These are phyloP conservation scores for Pyricularia sp. DNA, from an alignment of 2,329 filamentous ascomycete species.

Conservation along the genomic window DNA sequence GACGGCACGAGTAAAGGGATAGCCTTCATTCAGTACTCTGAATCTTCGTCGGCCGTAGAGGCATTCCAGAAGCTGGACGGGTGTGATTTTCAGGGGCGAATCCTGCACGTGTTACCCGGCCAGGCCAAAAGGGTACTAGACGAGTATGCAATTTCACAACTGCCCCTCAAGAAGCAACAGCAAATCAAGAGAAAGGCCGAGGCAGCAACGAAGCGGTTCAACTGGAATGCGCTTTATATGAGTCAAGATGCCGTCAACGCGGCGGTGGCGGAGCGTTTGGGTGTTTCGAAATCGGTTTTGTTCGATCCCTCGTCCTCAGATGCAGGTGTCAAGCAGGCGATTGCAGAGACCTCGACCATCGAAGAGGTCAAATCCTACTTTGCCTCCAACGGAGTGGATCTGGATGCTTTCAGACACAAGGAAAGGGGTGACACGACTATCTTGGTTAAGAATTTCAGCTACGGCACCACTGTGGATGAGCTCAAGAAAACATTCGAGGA, in stretches of 20 bases:
- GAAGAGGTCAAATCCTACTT: slow-evolving; percentile 95
- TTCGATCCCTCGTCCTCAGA: slow-evolving; percentile 93
- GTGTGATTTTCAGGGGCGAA: slow-evolving; percentile 79
- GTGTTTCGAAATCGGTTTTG: slow-evolving; percentile 80
- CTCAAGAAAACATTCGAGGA: slow-evolving; percentile 72
- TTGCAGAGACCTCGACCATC: slow-evolving; percentile 82
- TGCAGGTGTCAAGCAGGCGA: slow-evolving; percentile 88
- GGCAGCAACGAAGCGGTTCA: slow-evolving; percentile 67
- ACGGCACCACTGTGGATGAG: slow-evolving; percentile 67
- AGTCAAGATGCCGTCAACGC: slow-evolving; percentile 90
- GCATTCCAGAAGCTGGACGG: slow-evolving; percentile 74
- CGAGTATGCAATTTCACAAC: slow-evolving; percentile 74
- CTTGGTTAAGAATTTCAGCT: slow-evolving; percentile 88
- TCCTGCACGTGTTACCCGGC: slow-evolving; percentile 81
- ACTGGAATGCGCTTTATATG: slow-evolving; percentile 99
- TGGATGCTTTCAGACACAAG: slow-evolving; percentile 78
- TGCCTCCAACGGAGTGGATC: slow-evolving; percentile 70
- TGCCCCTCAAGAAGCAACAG: slow-evolving; percentile 90
- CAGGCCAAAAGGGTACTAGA: slow-evolving; percentile 75
- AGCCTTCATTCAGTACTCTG: slow-evolving; percentile 68
- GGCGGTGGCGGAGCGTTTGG: slow-evolving; percentile 73
- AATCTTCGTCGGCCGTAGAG: slow-evolving; percentile 58
- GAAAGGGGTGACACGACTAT: slow-evolving; percentile 79
- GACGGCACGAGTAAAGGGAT: slow-evolving; percentile 75
- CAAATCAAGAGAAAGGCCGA: slow-evolving; percentile 76